These are phyloP conservation scores for Fusarium sp. DNA, from an alignment of 2,329 filamentous ascomycete genomes.

Conservation along the genomic window DNA sequence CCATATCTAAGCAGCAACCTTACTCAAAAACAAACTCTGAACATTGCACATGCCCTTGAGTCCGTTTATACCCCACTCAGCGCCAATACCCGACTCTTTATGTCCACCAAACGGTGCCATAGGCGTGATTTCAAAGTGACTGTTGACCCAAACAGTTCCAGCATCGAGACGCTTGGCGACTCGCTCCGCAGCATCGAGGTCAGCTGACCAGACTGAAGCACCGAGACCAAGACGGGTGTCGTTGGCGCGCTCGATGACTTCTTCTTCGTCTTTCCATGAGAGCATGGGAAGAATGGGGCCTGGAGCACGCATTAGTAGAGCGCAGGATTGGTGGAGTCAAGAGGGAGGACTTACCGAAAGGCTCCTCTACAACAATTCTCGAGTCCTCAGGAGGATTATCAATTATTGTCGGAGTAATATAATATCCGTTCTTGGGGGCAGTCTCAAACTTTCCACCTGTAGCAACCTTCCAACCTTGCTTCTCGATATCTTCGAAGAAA, in stretches of 20 bases:
- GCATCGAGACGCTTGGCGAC: conserved; percentile 66
- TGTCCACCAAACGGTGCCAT: conserved; percentile 56
- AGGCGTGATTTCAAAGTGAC: conserved; percentile 59
- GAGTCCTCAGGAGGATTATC: conserved; percentile 68
- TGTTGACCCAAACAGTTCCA: conserved; percentile 70
- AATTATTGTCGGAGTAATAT: conserved; percentile 68
- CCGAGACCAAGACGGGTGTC: conserved; percentile 64
- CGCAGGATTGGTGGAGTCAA: too few relatives aligned
- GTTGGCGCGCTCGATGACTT: conserved; percentile 68
- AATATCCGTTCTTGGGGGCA: conserved; percentile 59
- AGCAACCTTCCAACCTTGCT: conserved; percentile 56
- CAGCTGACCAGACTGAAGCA: conserved; percentile 66
- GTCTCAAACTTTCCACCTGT: conserved; percentile 42
- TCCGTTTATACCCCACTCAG: conserved; percentile 55
- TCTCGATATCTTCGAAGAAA: conserved; percentile 63
- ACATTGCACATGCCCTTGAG: conserved; percentile 50
- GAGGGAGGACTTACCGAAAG: conserved; percentile 57
- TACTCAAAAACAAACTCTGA: conserved; percentile 41
- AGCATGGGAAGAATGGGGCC: conserved; percentile 71
- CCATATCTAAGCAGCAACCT: background rate
- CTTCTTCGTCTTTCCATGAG: conserved; percentile 69
- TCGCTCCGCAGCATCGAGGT: conserved; percentile 60
- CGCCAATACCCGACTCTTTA: conserved; percentile 57
- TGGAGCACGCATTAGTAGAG: too few relatives aligned
- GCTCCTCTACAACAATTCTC: conserved; percentile 66